These are phyloP conservation scores for Breviolum minutum DNA, from an alignment of 73 alveolate species.

Conservation along the genomic window DNA sequence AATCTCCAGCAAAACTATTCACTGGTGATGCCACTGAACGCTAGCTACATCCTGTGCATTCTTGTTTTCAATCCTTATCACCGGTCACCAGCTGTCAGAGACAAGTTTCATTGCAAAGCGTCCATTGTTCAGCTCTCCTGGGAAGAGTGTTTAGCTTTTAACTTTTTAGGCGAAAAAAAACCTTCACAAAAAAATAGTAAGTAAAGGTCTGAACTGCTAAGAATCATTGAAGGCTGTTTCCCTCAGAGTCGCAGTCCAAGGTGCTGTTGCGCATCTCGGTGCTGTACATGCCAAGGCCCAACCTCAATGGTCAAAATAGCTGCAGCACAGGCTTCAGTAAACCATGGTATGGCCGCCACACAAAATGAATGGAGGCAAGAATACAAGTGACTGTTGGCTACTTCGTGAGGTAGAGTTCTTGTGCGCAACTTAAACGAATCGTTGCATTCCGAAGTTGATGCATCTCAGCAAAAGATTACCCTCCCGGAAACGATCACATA, in stretches of 20 bases:
- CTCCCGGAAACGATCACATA: background rate
- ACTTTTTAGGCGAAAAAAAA: background rate
- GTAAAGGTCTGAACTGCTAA: background rate
- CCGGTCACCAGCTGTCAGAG: too few species aligned
- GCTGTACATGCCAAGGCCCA: slow-evolving; percentile 89
- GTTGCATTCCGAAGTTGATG: too few species aligned
- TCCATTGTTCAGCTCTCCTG: slow-evolving; percentile 89
- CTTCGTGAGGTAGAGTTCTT: background rate
- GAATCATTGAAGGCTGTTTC: background rate
- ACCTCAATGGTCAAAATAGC: background rate
- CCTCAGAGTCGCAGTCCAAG: background rate
- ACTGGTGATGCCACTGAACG: background rate
- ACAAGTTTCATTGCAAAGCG: slow-evolving; percentile 74
- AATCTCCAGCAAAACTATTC: too few species aligned
- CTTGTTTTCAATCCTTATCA: too few species aligned
- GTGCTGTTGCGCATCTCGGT: slow-evolving; percentile 55
- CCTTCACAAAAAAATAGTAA: too few species aligned
- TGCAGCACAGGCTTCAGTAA: background rate
- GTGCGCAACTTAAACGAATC: too few species aligned
- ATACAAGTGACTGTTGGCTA: too few species aligned
- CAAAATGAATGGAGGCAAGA: background rate
- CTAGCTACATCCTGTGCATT: background rate
- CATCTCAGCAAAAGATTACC: background rate
- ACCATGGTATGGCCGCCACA: background rate
- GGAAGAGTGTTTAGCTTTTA: too few species aligned